These are phyloP conservation scores for Epicoccum sorghinum DNA, from an alignment of 2,329 filamentous ascomycete genomes.

Conservation along the genomic window DNA sequence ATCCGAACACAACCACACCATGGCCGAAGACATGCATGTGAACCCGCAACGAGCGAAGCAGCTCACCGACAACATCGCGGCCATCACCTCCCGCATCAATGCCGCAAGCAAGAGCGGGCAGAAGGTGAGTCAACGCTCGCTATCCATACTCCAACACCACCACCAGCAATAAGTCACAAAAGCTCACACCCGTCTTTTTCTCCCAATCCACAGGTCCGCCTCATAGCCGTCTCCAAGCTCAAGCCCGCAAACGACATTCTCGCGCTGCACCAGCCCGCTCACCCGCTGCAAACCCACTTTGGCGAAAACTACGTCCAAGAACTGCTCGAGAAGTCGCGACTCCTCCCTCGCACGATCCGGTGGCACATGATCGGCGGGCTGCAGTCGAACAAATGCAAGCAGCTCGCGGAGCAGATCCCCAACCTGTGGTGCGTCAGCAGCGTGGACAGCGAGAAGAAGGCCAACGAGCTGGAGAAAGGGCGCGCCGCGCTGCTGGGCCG, in stretches of 20 bases:
- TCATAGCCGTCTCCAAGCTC: constrained; percentile 95
- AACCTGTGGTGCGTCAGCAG: constrained; percentile 93
- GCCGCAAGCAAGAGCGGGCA: constrained; percentile 43
- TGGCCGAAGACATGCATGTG: constrained; percentile 48
- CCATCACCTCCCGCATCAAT: constrained; percentile 51
- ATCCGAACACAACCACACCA: constrained; percentile 17
- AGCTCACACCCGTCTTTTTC: not conserved
- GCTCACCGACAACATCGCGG: constrained; percentile 53
- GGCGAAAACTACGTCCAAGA: constrained; percentile 92
- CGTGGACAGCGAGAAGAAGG: constrained; percentile 88
- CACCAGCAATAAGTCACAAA: too few species aligned
- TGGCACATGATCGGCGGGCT: constrained; percentile 98
- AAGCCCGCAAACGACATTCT: constrained; percentile 93
- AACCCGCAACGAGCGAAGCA: constrained; percentile 54
- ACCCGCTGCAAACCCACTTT: constrained; percentile 71
- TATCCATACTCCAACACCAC: too few species aligned
- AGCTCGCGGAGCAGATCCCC: constrained; percentile 78
- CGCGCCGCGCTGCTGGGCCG: constrained; percentile 63
- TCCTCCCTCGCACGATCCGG: constrained; percentile 76
- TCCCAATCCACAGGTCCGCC: constrained; percentile 65
- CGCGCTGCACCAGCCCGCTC: constrained; percentile 70
- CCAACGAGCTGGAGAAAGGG: constrained; percentile 76
- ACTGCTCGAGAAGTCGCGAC: constrained; percentile 79
- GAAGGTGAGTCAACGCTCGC: constrained; percentile 29
- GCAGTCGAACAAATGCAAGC: constrained; percentile 92